Conservation (phyloP, 306 rosid genomes). For the Bauhinia variegata region DNA sequence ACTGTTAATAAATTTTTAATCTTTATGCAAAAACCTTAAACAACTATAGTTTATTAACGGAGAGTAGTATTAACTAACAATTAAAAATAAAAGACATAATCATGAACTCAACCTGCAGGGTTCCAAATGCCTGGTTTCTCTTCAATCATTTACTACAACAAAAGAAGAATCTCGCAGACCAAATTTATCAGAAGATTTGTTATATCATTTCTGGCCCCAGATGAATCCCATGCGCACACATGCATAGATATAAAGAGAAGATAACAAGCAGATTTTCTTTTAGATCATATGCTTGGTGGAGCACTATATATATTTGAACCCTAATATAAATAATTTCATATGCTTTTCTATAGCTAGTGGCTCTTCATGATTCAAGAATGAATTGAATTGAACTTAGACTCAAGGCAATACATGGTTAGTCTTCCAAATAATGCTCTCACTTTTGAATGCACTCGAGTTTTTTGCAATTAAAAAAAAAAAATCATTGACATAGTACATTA, state of each 20-base stretch:
- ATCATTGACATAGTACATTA: too few relatives aligned
- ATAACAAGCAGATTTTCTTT: neutral
- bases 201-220: constrained; percentile 30
- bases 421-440: constrained; percentile 10
- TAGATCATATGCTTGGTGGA: constrained; percentile 34
- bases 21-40: too few relatives aligned
- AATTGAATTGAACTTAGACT: constrained; percentile 27
- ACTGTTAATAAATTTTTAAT: too few relatives aligned
- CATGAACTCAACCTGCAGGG: constrained; percentile 8
- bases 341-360: neutral
- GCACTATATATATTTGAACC: constrained; percentile 24
- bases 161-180: constrained; percentile 32
- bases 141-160: neutral
- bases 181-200: constrained; percentile 25
- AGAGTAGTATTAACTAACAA: too few relatives aligned
- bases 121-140: constrained; percentile 10
- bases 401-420: neutral
- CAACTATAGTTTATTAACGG: too few relatives aligned
- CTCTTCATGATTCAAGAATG: neutral
- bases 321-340: neutral
- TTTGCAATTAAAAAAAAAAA: too few relatives aligned
- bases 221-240: constrained; percentile 30
- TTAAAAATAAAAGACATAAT: too few relatives aligned
- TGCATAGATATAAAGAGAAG: neutral
- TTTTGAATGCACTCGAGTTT: too few relatives aligned